Evolutionary conservation across 2,329 filamentous ascomycete species (phyloP).

Genomic region (Coniochaeta sp.): DNA sequence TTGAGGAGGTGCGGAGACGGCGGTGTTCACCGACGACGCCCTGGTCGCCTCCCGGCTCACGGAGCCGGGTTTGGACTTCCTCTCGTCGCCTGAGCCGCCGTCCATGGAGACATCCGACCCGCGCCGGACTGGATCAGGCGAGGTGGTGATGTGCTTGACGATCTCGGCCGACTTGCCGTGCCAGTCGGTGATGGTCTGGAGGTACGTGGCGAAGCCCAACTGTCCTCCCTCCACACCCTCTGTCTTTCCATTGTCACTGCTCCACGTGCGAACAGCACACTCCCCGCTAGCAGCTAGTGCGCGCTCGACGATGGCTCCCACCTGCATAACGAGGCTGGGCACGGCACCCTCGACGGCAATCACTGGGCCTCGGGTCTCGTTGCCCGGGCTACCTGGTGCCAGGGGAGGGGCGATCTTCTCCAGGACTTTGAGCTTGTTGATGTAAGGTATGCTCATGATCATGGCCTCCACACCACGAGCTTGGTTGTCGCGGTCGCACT

Average conservation of each 20-base stretch:
- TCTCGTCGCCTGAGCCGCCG: neutral
- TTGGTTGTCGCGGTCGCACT: slow-evolving; percentile 19
- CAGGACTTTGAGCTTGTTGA: slow-evolving; percentile 71
- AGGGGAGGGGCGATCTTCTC: slow-evolving; percentile 68
- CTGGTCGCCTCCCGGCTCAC: slow-evolving; percentile 2
- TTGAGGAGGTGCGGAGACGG: neutral
- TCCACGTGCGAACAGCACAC: slow-evolving; percentile 41
- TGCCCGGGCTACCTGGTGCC: slow-evolving; percentile 21
- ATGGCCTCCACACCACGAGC: slow-evolving; percentile 54
- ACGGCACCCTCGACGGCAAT: slow-evolving; percentile 78
- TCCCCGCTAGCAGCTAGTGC: slow-evolving; percentile 46
- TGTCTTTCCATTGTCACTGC: slow-evolving; percentile 27
- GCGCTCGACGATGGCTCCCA: slow-evolving; percentile 58
- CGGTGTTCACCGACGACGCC: neutral
- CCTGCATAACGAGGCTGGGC: slow-evolving; percentile 37
- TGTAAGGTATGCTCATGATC: slow-evolving; percentile 68
- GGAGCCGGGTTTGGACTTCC: neutral
- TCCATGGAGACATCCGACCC: slow-evolving; percentile 3
- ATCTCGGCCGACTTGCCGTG: slow-evolving; percentile 70
- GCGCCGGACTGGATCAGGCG: slow-evolving; percentile 8
- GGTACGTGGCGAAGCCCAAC: slow-evolving; percentile 45
- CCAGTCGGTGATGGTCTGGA: slow-evolving; percentile 65
- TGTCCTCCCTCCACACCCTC: slow-evolving; percentile 22
- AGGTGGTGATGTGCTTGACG: slow-evolving; percentile 37
- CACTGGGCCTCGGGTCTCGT: slow-evolving; percentile 62